Conservation (phyloP, 2,329 filamentous ascomycete species). For the Talaromyces sp. region DNA sequence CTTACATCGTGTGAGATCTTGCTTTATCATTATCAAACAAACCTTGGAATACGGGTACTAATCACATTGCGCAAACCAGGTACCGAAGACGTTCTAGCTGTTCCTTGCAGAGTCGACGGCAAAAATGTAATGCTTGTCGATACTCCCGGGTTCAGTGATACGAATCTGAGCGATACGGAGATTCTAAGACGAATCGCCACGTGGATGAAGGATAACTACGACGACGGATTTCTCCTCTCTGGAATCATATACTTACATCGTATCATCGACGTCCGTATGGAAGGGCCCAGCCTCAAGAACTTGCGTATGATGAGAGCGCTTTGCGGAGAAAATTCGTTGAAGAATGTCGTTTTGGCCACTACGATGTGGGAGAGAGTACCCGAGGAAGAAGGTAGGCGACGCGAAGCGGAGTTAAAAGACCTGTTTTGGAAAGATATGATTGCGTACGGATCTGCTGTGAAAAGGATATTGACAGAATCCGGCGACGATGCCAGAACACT, state of each 20-base stretch:
- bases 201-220: slow-evolving; percentile 27
- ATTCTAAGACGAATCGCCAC: slow-evolving; percentile 31
- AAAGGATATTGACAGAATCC: neutral
- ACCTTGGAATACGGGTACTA: neutral
- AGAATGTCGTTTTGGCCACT: slow-evolving; percentile 35
- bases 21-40: too few relatives aligned
- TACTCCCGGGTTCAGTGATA: slow-evolving; percentile 43
- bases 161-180: slow-evolving; percentile 30
- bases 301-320: slow-evolving; percentile 38
- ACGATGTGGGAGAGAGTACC: slow-evolving; percentile 30
- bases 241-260: slow-evolving; percentile 39
- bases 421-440: neutral
- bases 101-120: neutral
- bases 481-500: neutral
- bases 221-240: slow-evolving; percentile 19
- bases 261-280: slow-evolving; percentile 33
- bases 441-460: neutral
- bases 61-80: neutral
- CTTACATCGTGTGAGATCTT: neutral
- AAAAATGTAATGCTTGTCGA: slow-evolving; percentile 26
- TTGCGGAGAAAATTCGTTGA: slow-evolving; percentile 30
- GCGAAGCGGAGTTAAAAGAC: neutral
- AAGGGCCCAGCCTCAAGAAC: slow-evolving; percentile 28
- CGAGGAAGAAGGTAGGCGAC: neutral
- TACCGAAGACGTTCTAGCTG: neutral